Conservation (phyloP, 495 filamentous ascomycete genomes). For the Pyronema domesticum region DNA sequence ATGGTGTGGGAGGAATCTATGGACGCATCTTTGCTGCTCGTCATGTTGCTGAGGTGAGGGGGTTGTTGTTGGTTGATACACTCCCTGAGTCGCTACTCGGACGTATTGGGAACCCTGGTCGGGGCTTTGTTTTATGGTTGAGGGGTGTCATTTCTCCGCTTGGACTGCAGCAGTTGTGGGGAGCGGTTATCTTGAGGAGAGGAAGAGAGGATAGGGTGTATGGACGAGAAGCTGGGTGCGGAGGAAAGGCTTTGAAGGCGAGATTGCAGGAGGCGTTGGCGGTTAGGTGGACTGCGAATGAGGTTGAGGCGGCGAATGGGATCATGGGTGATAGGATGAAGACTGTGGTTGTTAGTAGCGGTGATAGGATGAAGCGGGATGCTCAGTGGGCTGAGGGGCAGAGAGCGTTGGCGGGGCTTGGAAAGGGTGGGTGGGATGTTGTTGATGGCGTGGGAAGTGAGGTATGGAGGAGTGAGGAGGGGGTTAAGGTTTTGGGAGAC, state of each 20-base stretch:
- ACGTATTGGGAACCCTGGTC: conserved; percentile 42
- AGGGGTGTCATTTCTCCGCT: conserved; percentile 70
- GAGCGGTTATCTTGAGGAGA: conserved; percentile 61
- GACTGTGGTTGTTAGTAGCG: conserved; percentile 67
- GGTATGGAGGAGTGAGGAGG: conserved; percentile 57
- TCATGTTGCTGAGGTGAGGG: conserved; percentile 49
- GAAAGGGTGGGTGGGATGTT: conserved; percentile 65
- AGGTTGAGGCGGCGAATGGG: conserved; percentile 53
- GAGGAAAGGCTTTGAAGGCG: conserved; percentile 64
- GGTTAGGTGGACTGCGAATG: conserved; percentile 58
- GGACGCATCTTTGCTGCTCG: conserved; percentile 75
- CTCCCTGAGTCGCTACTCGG: conserved; percentile 69
- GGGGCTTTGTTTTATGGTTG: conserved; percentile 72
- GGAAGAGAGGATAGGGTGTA: conserved; percentile 69
- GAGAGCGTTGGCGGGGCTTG: conserved; percentile 62
- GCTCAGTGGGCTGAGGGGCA: conserved; percentile 62
- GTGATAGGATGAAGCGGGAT: conserved; percentile 35
- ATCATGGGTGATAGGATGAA: conserved; percentile 59
- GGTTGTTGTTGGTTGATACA: conserved; percentile 71
- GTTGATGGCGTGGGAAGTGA: conserved; percentile 71
- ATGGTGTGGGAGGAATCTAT: conserved; percentile 44
- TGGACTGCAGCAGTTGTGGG: conserved; percentile 59
- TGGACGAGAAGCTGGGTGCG: conserved; percentile 58
- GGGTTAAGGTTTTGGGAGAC: conserved; percentile 51
- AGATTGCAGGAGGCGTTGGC: conserved; percentile 87